Percentiles rank a stretch among this genome's conserved stretches.
Conservation (phyloP, 352 stramenopile genomes). For the Globisporangium okanoganense region DNA sequence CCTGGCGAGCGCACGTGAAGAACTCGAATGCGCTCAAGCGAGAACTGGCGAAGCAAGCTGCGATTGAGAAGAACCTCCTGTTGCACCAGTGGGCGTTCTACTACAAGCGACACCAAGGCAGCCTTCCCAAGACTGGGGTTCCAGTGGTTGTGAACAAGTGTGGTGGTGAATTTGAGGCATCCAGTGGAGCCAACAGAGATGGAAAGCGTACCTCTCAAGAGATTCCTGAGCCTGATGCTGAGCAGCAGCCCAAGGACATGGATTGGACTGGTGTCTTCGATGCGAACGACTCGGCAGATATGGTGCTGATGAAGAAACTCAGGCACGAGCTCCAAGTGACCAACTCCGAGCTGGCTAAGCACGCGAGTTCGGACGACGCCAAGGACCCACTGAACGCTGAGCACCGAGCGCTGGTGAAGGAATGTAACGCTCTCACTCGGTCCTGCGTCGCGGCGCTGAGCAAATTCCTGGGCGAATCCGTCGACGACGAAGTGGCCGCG, state of each 20-base stretch:
- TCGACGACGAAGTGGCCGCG: not conserved
- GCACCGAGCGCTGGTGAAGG: conserved; percentile 48
- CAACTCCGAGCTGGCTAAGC: conserved; percentile 35
- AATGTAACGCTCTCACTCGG: conserved; percentile 55
- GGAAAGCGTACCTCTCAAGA: not conserved
- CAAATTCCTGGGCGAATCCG: conserved; percentile 48
- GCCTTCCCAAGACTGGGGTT: not conserved
- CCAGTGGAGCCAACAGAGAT: not conserved
- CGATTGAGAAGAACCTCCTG: conserved; percentile 53
- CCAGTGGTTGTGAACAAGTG: not conserved
- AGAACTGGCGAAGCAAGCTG: conserved; percentile 45
- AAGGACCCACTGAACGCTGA: conserved; percentile 19
- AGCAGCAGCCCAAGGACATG: conserved; percentile 14
- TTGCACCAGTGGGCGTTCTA: conserved; percentile 57
- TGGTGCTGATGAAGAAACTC: conserved; percentile 74
- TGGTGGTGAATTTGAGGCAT: not conserved
- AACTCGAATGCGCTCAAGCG: conserved; percentile 59
- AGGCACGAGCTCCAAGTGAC: conserved; percentile 55
- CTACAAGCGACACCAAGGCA: conserved; percentile 42
- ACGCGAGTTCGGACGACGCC: conserved; percentile 1
- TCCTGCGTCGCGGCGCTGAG: conserved; percentile 58
- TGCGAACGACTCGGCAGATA: conserved; percentile 38
- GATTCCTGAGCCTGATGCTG: not conserved
- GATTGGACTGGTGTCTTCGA: conserved; percentile 35
- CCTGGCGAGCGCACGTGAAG: conserved; percentile 59